Evolutionary conservation across 225 moss, liverwort and hornwort genomes (phyloP).

Genomic region (Thuidium tamariscinum): DNA sequence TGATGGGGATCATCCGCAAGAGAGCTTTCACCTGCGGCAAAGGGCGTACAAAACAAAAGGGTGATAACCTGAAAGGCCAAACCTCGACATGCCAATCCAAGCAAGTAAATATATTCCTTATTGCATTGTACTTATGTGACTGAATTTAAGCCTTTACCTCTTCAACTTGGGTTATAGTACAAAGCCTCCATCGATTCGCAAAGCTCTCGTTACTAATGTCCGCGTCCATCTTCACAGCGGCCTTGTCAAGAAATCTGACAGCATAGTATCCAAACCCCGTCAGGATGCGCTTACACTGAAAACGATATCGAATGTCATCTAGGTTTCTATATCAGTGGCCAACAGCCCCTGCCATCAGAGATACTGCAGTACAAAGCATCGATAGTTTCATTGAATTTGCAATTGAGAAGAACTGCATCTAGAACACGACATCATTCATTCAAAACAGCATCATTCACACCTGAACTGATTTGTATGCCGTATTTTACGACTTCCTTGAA

Average conservation of each 20-base stretch:
- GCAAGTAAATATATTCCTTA: neutral
- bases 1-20: conserved; percentile 44
- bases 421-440: neutral
- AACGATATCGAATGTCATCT: neutral
- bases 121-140: neutral
- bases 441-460: neutral
- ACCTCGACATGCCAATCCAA: neutral
- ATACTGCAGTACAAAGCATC: neutral
- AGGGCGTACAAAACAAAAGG: neutral
- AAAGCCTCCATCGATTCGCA: conserved; percentile 56
- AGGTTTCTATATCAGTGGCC: neutral
- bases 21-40: conserved; percentile 38
- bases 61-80: neutral
- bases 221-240: conserved; percentile 37
- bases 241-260: conserved; percentile 70
- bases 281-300: neutral
- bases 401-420: neutral
- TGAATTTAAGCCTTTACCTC: conserved; percentile 15
- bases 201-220: neutral
- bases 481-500: conserved; percentile 45
- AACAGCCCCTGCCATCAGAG: neutral
- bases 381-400: neutral
- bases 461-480: conserved; percentile 40
- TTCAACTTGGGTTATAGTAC: conserved; percentile 75
- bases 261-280: neutral